Conservation (phyloP, 2,329 filamentous ascomycete species). For the Ophiostoma perfectum region DNA sequence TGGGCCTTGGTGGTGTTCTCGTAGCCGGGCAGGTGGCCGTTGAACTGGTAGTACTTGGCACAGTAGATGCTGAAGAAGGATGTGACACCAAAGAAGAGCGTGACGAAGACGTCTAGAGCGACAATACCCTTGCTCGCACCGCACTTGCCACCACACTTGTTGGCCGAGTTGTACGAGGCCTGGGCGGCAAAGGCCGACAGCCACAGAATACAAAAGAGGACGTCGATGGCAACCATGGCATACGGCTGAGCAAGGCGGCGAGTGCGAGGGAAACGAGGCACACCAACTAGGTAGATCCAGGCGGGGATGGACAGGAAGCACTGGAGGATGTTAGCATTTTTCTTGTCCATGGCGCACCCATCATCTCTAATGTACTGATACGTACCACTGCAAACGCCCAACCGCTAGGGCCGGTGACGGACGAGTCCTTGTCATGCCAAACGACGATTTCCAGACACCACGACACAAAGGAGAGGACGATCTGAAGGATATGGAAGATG, state of each 20-base stretch:
- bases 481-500: conserved; percentile 52
- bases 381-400: conserved; percentile 62
- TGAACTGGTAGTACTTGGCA: conserved; percentile 56
- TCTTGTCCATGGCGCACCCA: not conserved
- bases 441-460: conserved; percentile 58
- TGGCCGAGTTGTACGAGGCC: conserved; percentile 56
- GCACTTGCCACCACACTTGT: conserved; percentile 52
- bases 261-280: conserved; percentile 58
- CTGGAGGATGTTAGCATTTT: conserved; percentile 35
- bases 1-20: conserved; percentile 41
- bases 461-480: conserved; percentile 48
- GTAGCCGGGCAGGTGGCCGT: conserved; percentile 58
- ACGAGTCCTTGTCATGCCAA: conserved; percentile 45
- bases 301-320: conserved; percentile 60
- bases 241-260: conserved; percentile 57
- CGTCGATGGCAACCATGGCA: conserved; percentile 55
- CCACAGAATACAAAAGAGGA: conserved; percentile 57
- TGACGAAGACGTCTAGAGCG: conserved; percentile 52
- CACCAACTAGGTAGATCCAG: conserved; percentile 61
- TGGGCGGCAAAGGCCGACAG: conserved; percentile 62
- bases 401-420: conserved; percentile 53
- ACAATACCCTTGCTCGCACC: conserved; percentile 59
- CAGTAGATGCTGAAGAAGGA: conserved; percentile 56
- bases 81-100: conserved; percentile 48
- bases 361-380: conserved; percentile 19